Evolutionary conservation across 345 rosid species (phyloP).

Genomic region (Theobroma cacao): DNA sequence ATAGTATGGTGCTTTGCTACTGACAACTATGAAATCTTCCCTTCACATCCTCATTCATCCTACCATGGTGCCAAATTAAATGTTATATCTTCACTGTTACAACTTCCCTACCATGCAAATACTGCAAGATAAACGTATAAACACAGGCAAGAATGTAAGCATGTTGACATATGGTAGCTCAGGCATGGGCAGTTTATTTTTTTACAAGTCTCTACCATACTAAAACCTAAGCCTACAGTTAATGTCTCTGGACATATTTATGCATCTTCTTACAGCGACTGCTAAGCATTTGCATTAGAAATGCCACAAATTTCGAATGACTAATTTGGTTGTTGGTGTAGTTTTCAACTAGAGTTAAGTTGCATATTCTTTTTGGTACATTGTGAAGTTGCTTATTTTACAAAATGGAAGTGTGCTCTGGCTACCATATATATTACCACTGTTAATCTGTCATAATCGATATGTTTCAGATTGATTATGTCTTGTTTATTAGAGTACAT

Average conservation of each 20-base stretch:
- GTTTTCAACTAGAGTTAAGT: not conserved
- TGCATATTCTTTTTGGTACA: not conserved
- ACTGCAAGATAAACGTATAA: not conserved
- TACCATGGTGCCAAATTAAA: not conserved
- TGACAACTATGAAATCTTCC: not conserved
- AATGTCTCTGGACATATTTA: not conserved
- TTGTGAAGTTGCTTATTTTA: not conserved
- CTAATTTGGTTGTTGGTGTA: not conserved
- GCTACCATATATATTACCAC: not conserved
- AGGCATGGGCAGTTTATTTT: not conserved
- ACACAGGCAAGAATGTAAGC: not conserved
- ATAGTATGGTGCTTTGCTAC: not conserved
- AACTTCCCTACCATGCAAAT: not conserved
- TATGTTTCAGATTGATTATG: not conserved
- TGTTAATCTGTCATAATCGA: not conserved
- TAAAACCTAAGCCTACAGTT: not conserved
- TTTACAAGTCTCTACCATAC: not conserved
- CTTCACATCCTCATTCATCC: not conserved
- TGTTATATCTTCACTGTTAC: not conserved
- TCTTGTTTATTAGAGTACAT: conserved; percentile 1
- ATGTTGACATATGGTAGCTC: not conserved
- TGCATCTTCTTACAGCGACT: not conserved
- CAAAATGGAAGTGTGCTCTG: conserved; percentile 2
- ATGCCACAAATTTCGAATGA: not conserved
- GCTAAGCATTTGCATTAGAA: not conserved